Evolutionary conservation across 495 filamentous ascomycete species (phyloP).

Genomic region (Tetracladium setigerum): DNA sequence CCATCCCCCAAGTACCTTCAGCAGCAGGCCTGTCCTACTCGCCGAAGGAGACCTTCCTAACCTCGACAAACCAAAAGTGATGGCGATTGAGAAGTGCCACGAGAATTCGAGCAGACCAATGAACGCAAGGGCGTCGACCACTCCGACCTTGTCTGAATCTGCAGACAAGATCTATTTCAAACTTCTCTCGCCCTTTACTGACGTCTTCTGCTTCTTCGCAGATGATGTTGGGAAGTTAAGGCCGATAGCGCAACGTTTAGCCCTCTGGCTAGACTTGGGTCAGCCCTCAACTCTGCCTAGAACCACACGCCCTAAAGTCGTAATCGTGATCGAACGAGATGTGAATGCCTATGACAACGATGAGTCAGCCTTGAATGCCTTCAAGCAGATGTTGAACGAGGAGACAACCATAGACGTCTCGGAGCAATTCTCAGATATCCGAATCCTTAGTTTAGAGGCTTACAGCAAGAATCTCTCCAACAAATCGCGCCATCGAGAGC

Average conservation of each 20-base stretch:
- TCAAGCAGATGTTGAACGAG: slow-evolving; percentile 12
- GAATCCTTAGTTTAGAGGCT: slow-evolving; percentile 18
- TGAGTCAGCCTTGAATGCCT: background rate
- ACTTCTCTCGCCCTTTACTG: slow-evolving; percentile 23
- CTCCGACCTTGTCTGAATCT: slow-evolving; percentile 4
- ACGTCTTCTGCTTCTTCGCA: slow-evolving; percentile 27
- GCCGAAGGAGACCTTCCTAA: slow-evolving; percentile 18
- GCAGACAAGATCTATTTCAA: slow-evolving; percentile 19
- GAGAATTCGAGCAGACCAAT: slow-evolving; percentile 12
- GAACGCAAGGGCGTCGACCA: slow-evolving; percentile 5
- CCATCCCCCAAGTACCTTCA: slow-evolving; percentile 13
- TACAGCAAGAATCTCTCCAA: slow-evolving; percentile 1
- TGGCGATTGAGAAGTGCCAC: slow-evolving; percentile 4
- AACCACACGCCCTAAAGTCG: slow-evolving; percentile 12
- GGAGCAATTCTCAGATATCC: slow-evolving; percentile 18
- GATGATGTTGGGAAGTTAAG: slow-evolving; percentile 23
- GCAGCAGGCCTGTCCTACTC: slow-evolving; percentile 19
- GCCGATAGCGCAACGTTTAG: slow-evolving; percentile 15
- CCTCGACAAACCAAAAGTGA: background rate
- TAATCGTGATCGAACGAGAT: slow-evolving; percentile 14
- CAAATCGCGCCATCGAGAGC: slow-evolving; percentile 2
- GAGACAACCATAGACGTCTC: slow-evolving; percentile 12
- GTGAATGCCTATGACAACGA: slow-evolving; percentile 2
- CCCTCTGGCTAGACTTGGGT: slow-evolving; percentile 17
- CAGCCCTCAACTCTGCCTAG: slow-evolving; percentile 10